Base-by-base conservation (phyloP, 2,329 filamentous ascomycete species). In the Trichoderma endophyticum region DNA sequence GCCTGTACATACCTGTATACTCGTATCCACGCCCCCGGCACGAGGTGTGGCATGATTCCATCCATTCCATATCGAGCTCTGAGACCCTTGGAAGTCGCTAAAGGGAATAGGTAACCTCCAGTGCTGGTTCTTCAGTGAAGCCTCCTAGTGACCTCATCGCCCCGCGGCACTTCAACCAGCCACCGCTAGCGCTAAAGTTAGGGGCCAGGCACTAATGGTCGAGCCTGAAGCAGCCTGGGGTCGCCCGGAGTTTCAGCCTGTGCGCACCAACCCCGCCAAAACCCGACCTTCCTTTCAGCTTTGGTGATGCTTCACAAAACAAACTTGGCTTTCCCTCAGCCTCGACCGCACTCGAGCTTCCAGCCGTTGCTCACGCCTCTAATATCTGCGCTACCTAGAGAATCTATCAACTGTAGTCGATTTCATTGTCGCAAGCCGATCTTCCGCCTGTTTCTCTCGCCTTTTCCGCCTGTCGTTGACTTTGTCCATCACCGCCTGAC, bases 251-350 rank as follows among this genome's bases (percentile, higher is more conserved):
- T 71, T 71, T 73, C 62, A 73, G 62, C 72, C 69, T 64, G 56
- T 28, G 30, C 28, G 51, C 34, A 15, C 59, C 60, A 71, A 71
- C 68, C 68, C 68, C 68, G 68, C 68, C 68, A 71, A 71, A 71
- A 54, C 60, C 59, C 48, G 59, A 66, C 64, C 65, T 62, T 51
- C 34, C 56, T 21, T n/a, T 21, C 62, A 70, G 48, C 72, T 56
- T 73, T 21, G 66, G 66, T 74, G 65, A 77, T 75, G 39, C 70
- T 72, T 72, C 70, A 69, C 57, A 56, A 61, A 70, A 54, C 36
- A 61, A 70, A 66, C 70, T 61, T 51, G 70, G 28, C 57, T 57
- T 62, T 62, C 59, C 48, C 60, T 32, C 59, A 63, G 60, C 61
- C 24, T 51, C 24, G 26, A 30, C 26, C 57, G 6, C 32, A 24